Percentiles rank a stretch among this genome's conserved stretches.
These are phyloP conservation scores for Immersiella caudata DNA, from an alignment of 495 filamentous ascomycete genomes.

Conservation along the genomic window DNA sequence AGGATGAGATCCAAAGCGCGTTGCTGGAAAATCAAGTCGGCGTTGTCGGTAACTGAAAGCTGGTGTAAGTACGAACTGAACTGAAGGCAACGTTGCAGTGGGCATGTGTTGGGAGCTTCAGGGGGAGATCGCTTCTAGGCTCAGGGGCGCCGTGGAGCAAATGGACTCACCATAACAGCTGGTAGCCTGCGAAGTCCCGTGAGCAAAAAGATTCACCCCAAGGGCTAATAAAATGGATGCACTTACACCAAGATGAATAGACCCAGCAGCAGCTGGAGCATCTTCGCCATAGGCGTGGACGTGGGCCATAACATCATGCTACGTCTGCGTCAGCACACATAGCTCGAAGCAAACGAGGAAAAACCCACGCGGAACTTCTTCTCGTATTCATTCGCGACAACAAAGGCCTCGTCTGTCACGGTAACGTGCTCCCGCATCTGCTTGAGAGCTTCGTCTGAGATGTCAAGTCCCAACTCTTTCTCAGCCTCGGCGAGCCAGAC, in stretches of 20 bases:
- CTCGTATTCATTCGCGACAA: slow-evolving; percentile 76
- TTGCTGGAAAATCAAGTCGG: slow-evolving; percentile 75
- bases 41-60: slow-evolving; percentile 62
- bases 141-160: not conserved
- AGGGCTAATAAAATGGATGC: too few relatives aligned
- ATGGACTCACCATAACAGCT: slow-evolving; percentile 36
- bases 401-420: slow-evolving; percentile 81
- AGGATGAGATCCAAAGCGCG: slow-evolving; percentile 70
- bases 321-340: slow-evolving; percentile 5
- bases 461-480: slow-evolving; percentile 66
- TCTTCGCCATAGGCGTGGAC: slow-evolving; percentile 70
- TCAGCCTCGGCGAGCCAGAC: slow-evolving; percentile 81
- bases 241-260: slow-evolving; percentile 73
- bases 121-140: too few relatives aligned
- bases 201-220: not conserved
- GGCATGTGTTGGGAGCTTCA: not conserved
- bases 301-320: slow-evolving; percentile 64
- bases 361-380: slow-evolving; percentile 33
- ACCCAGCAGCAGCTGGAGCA: slow-evolving; percentile 81
- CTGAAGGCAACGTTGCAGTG: not conserved
- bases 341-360: not conserved
- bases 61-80: not conserved
- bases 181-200: slow-evolving; percentile 23
- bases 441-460: slow-evolving; percentile 69
- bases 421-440: slow-evolving; percentile 73